A percentile compares a stretch with the other conserved stretches of the same genome.
Evolutionary conservation across 1,284 basidiomycete genomes (phyloP).

Genomic region (Ganoderma meredithae): DNA sequence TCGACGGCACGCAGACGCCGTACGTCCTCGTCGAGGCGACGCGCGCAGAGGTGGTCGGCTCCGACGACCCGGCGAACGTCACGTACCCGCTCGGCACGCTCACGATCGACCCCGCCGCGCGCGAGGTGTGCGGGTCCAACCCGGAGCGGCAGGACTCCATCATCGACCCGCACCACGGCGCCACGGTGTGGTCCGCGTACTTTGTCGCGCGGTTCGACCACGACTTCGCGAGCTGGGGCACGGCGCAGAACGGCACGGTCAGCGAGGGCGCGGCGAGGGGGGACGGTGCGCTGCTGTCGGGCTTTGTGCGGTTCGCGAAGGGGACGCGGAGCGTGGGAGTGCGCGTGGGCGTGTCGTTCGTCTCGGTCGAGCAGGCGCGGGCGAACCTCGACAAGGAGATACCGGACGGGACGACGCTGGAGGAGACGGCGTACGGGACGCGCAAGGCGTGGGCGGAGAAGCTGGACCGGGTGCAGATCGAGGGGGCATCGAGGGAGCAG

Average conservation of each 20-base stretch:
- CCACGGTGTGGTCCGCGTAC: conserved; percentile 64
- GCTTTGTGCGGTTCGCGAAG: conserved; percentile 60
- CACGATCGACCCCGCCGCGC: conserved; percentile 50
- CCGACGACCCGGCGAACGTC: conserved; percentile 63
- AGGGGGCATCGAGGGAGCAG: conserved; percentile 61
- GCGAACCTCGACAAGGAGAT: conserved; percentile 69
- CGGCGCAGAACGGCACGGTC: conserved; percentile 56
- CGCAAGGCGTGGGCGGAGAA: conserved; percentile 78
- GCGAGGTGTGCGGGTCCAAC: conserved; percentile 75
- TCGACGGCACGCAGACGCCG: conserved; percentile 55
- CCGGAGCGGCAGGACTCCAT: conserved; percentile 81
- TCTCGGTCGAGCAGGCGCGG: conserved; percentile 79
- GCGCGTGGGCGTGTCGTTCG: conserved; percentile 80
- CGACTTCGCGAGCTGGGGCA: conserved; percentile 56
- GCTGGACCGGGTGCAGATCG: conserved; percentile 66
- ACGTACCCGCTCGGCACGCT: conserved; percentile 70
- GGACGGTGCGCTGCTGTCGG: conserved; percentile 57
- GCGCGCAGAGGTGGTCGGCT: conserved; percentile 67
- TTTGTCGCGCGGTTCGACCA: conserved; percentile 79
- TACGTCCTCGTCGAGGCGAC: conserved; percentile 79
- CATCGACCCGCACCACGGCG: conserved; percentile 65
- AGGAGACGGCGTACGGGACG: conserved; percentile 65
- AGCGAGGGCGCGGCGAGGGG: conserved; percentile 40
- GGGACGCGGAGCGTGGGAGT: conserved; percentile 57
- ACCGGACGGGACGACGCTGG: conserved; percentile 64